Evolutionary conservation across 116 monocot species (phyloP), one percentile per base, ranked within the genome.

Genomic region (Cymodocea nodosa): DNA sequence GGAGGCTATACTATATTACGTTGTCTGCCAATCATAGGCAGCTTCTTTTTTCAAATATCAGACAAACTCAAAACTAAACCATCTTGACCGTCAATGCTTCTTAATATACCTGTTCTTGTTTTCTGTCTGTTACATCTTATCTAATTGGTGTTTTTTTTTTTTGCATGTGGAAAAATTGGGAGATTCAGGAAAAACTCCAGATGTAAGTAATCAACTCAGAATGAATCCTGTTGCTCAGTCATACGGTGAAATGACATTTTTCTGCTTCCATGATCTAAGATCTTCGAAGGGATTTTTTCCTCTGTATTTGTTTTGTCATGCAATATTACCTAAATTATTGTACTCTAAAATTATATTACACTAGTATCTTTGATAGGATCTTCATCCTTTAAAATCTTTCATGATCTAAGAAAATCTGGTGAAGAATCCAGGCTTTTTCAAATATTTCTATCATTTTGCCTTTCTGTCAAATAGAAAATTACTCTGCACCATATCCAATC

Each of bases 101-200:
- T 17, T 19, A 18, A 54, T 54, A 0, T 8, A n/a, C 9, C 15
- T 5, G 35, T 61, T 61, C 61, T 35, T 61, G 17, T 61, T 13
- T 13, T 4, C 2, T 16, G 35, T 37, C 24, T 37, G 61, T 5
- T 60, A 14, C 35, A 16, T 60, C 5, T 34, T 25, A 16, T 15
- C 15, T 16, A 16, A 15, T 14, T 61, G 20, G 36, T 50, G 64
- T 48, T 50, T 23, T 10, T 24, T 49, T 50, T 23, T 50, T 40
- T 48, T 22, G 15, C 10, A 20, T n/a, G 22, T 50, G 78, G 67
- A 24, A 39, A 59, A 63, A 61, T 51, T 65, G 70, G 54, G 65
- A 16, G n/a, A 20, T 67, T 59, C 87, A 87, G 87, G 87, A 69
- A 83, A 87, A 72, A 83, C 87, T 49, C 80, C 74, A 14, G 79